A percentile compares a stretch with the other conserved stretches of the same genome.
Conservation (phyloP, 2,329 filamentous ascomycete genomes). For the Fusarium luffae region DNA sequence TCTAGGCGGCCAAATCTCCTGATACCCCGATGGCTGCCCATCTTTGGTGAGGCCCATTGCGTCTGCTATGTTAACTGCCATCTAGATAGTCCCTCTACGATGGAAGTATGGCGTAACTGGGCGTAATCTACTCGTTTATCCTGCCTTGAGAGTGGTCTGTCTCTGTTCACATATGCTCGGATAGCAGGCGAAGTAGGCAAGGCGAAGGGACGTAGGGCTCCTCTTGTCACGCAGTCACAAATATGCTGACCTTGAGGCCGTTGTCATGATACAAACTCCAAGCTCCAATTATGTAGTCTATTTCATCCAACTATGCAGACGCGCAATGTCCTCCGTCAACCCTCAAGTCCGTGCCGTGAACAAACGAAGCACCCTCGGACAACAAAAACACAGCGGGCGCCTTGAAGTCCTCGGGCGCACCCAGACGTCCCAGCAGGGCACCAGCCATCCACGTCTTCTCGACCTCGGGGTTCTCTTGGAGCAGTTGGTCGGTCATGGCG, state of each 20-base stretch:
- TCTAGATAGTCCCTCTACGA: neutral
- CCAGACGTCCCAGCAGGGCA: slow-evolving; percentile 64
- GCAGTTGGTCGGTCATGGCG: slow-evolving; percentile 59
- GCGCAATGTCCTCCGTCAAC: slow-evolving; percentile 68
- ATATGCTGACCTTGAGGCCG: neutral
- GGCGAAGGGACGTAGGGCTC: neutral
- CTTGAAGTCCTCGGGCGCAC: slow-evolving; percentile 67
- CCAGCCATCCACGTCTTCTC: slow-evolving; percentile 65
- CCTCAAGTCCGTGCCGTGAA: slow-evolving; percentile 67
- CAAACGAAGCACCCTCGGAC: slow-evolving; percentile 67
- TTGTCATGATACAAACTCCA: neutral
- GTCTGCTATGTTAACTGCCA: neutral
- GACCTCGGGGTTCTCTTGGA: slow-evolving; percentile 59
- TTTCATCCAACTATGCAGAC: slow-evolving; percentile 43
- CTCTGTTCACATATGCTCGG: neutral
- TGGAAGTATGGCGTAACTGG: neutral
- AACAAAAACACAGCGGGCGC: slow-evolving; percentile 67
- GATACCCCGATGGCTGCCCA: neutral
- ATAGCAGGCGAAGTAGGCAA: neutral
- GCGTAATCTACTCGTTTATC: neutral
- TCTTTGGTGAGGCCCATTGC: neutral
- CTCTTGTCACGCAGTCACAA: neutral
- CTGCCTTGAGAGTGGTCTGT: neutral
- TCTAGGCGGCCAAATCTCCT: neutral
- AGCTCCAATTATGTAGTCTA: neutral